Evolutionary conservation across 2,329 filamentous ascomycete genomes (phyloP).

Genomic region (Fusarium verticillioides): DNA sequence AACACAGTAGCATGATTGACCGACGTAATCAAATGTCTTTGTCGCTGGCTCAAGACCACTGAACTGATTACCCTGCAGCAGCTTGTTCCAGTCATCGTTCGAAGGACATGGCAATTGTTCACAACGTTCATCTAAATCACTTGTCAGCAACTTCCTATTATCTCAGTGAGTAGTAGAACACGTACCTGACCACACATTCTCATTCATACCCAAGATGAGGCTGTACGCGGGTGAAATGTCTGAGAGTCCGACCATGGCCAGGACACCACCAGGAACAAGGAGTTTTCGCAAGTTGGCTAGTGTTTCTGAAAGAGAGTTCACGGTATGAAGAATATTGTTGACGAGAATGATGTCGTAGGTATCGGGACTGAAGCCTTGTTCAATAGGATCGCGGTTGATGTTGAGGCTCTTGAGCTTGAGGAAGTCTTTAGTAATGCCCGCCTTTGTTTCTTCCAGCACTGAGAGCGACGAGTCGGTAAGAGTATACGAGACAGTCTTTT

Average conservation of each 20-base stretch:
- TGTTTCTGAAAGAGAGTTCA: not conserved
- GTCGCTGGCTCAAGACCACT: slow-evolving; percentile 24
- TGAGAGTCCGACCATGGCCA: slow-evolving; percentile 4
- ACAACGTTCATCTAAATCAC: not conserved
- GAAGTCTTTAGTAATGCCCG: fast-evolving
- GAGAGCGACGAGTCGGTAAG: slow-evolving; percentile 1
- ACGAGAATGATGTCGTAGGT: slow-evolving; percentile 2
- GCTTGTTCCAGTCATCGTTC: not conserved
- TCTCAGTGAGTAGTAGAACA: too few species aligned
- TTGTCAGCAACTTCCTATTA: not conserved
- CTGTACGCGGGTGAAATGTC: slow-evolving; percentile 22
- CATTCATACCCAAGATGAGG: slow-evolving; percentile 18
- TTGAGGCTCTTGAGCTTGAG: slow-evolving; percentile 4
- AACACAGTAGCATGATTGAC: slow-evolving; percentile 11
- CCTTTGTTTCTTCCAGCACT: not conserved
- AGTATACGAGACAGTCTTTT: not conserved
- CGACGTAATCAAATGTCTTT: slow-evolving; percentile 15
- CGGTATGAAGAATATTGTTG: slow-evolving; percentile 8
- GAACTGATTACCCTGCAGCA: slow-evolving; percentile 1
- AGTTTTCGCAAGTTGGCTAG: not conserved
- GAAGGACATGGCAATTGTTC: slow-evolving; percentile 5
- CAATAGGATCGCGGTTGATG: slow-evolving; percentile 1
- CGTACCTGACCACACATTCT: slow-evolving; percentile 25
- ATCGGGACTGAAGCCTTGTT: not conserved
- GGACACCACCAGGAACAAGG: not conserved